Percentiles rank a stretch among this genome's conserved stretches.
Evolutionary conservation across 345 rosid species (phyloP).

Genomic region (Aegle marmelos): DNA sequence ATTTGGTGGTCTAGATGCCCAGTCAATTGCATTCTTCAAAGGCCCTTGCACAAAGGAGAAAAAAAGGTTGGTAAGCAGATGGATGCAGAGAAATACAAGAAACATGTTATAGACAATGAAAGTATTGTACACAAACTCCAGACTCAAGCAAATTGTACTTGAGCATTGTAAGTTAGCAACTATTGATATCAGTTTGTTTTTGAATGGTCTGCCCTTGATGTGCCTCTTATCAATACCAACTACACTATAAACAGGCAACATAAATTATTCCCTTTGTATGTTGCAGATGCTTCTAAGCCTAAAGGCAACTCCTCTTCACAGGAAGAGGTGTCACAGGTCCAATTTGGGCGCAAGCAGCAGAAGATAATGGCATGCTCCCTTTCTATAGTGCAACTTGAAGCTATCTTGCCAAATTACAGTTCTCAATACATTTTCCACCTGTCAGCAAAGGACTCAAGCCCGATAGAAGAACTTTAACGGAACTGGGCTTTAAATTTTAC

Average conservation of each 20-base stretch:
- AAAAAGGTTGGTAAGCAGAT: neutral
- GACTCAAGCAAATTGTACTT: neutral
- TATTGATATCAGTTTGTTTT: neutral
- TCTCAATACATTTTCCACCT: neutral
- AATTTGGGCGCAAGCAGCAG: neutral
- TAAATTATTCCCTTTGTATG: neutral
- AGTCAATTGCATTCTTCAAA: conserved; percentile 81
- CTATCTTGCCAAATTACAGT: neutral
- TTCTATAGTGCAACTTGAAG: neutral
- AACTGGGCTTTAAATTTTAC: neutral
- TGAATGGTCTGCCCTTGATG: neutral
- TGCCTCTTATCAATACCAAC: neutral
- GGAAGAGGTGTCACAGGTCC: neutral
- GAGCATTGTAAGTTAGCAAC: neutral
- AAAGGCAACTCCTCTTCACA: neutral
- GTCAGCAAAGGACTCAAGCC: neutral
- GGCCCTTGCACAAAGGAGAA: conserved; percentile 39
- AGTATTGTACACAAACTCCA: neutral
- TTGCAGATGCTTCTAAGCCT: too few species aligned
- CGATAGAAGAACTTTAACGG: neutral
- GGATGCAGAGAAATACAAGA: conserved; percentile 5
- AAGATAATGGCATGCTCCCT: neutral
- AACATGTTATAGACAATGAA: neutral
- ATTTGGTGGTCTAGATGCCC: conserved; percentile 81
- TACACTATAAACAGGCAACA: neutral